Evolutionary conservation across 2,329 filamentous ascomycete genomes (phyloP), one percentile per base, ranked within the genome.

Genomic region (Paecilomyces niveus): DNA sequence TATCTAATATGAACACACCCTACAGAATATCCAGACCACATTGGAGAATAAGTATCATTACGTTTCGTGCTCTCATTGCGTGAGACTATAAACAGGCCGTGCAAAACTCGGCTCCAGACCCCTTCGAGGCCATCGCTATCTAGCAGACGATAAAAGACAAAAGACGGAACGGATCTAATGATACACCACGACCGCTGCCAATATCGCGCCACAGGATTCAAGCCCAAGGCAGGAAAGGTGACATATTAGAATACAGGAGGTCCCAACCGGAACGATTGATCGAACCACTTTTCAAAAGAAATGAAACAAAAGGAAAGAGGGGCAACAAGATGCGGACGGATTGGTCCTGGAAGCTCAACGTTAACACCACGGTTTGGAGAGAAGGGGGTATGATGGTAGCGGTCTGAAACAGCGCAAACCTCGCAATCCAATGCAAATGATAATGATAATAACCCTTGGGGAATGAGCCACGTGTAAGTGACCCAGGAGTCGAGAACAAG

Each of bases 281-380:
- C 39, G 39, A 13, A n/a, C 39, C 39, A 45, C n/a, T 45, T 45
- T 45, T 45, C 39, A 54, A 53, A 62, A 60, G 61, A 64, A 63
- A 63, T n/a, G 52, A 59, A 67, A 45, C 39, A 9, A 45, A 45
- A 45, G 39, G 39, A 45, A 45, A 45, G 39, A 18, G 15, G 4
- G 15, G 15, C 35, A 45, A 45, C 35, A 18, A 39, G 35, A 45
- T 21, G 39, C 35, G n/a, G 11, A 39, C 35, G 35, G 35, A 39
- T n/a, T n/a, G 39, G n/a, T 45, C 53, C 15, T 3, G 15, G 21
- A 57, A 39, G 55, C n/a, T 45, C 39, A 21, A 65, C 62, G 63
- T 61, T 59, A 15, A 33, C 61, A 63, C n/a, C n/a, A 15, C n/a
- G 35, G 13, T 45, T 45, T 18, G 35, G 35, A 45, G 39, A n/a